phyloP scores from a whole-genome alignment of 768 basidiomycete genomes.

The Xanthoconium purpureum region DNA sequence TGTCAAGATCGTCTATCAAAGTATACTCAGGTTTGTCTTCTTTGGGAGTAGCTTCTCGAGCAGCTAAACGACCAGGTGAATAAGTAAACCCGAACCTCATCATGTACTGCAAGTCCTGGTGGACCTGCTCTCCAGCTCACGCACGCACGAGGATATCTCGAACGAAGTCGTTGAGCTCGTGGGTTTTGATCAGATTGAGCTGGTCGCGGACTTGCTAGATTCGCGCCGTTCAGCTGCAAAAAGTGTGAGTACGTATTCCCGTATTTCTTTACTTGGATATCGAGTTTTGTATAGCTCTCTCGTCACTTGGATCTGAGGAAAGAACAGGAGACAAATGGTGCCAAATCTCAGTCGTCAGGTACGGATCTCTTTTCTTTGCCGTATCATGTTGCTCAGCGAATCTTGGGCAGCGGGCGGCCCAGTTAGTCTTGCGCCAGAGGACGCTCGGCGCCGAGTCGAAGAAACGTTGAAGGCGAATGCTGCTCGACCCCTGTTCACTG shows the following conservation, averaged over 20 bases:
- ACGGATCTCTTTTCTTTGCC: not conserved
- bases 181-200: slow-evolving; percentile 81
- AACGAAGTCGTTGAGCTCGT: slow-evolving; percentile 74
- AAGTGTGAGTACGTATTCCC: slow-evolving; percentile 40
- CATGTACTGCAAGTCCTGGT: slow-evolving; percentile 22
- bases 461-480: slow-evolving; percentile 58
- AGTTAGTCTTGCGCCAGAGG: slow-evolving; percentile 39
- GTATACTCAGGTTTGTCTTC: slow-evolving; percentile 15
- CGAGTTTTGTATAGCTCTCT: slow-evolving; percentile 15
- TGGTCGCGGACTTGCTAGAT: slow-evolving; percentile 66
- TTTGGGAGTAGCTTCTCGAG: not conserved
- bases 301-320: not conserved
- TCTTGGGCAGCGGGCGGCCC: not conserved
- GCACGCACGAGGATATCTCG: slow-evolving; percentile 69
- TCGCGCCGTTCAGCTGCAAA: slow-evolving; percentile 47
- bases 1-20: slow-evolving; percentile 8
- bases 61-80: slow-evolving; percentile 6
- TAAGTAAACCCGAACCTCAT: slow-evolving; percentile 12
- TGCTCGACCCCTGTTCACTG: slow-evolving; percentile 61
- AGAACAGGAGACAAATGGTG: not conserved
- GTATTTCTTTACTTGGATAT: not conserved
- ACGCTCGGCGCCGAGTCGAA: slow-evolving; percentile 62
- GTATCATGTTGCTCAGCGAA: not conserved
- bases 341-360: slow-evolving; percentile 8
- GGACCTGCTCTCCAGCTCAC: slow-evolving; percentile 45